phyloP scores from a whole-genome alignment of 768 basidiomycete species.

The Phanerochaete carnosa region DNA sequence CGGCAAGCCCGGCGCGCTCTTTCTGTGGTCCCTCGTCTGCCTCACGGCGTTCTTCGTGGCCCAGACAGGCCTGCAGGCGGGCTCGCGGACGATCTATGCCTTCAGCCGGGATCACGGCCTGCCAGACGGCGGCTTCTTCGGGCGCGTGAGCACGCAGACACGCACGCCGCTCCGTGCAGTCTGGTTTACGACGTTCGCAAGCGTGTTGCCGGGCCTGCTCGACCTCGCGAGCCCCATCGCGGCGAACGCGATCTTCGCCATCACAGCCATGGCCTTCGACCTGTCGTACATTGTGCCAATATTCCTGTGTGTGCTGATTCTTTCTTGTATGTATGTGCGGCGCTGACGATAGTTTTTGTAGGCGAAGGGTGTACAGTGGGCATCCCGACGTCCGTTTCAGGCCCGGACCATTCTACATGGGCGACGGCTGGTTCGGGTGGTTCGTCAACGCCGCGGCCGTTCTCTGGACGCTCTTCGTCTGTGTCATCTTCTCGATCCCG shows the following conservation, averaged over 20 bases:
- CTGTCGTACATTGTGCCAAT: too few species aligned
- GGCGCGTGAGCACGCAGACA: constrained; percentile 56
- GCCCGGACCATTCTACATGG: constrained; percentile 87
- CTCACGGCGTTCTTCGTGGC: constrained; percentile 55
- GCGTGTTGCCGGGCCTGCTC: constrained; percentile 65
- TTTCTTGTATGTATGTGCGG: not conserved
- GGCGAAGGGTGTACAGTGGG: constrained; percentile 58
- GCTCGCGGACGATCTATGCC: constrained; percentile 10
- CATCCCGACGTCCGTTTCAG: constrained; percentile 83
- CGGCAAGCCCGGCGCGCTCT: constrained; percentile 71
- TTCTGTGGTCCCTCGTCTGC: constrained; percentile 78
- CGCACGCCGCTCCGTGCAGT: constrained; percentile 76
- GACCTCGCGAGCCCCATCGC: constrained; percentile 75
- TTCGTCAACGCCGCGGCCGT: too few species aligned
- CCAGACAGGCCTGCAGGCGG: constrained; percentile 9
- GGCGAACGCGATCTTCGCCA: too few species aligned
- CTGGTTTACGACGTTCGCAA: constrained; percentile 62
- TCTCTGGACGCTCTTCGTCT: constrained; percentile 61
- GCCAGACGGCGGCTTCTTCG: constrained; percentile 77
- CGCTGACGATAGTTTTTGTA: constrained; percentile 9
- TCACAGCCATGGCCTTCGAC: constrained; percentile 77
- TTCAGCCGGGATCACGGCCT: constrained; percentile 41
- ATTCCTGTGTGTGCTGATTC: constrained; percentile 32
- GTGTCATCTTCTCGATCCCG: constrained; percentile 71
- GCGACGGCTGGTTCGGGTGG: constrained; percentile 60